Evolutionary conservation across 495 filamentous ascomycete species (phyloP), one percentile per base, ranked within the genome.

Genomic region (Cudoniella acicularis): DNA sequence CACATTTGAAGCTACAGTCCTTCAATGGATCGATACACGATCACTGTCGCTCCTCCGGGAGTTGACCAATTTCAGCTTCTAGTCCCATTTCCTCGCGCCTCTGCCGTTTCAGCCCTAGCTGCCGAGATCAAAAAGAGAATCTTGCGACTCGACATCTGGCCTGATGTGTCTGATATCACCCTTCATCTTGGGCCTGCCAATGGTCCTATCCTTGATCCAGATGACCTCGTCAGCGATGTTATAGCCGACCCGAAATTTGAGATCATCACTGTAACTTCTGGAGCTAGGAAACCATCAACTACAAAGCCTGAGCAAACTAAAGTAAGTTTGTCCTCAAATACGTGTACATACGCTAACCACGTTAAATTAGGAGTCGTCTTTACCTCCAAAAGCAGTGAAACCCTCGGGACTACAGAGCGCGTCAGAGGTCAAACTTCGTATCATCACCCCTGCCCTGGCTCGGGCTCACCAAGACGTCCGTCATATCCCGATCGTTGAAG

Each of bases 11-110:
- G n/a, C n/a, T n/a, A n/a, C n/a, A n/a, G n/a, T n/a, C n/a, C n/a
- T 22, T 20, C 56, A 36, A 70, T 69, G 49, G 61, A 63, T 53
- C 60, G 62, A 52, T 62, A 64, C 48, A 64, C 49, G 0, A 40
- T 64, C 54, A 52, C 62, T 42, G 56, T 64, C 50, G 18, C 54
- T 49, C 18, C 57, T 47, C 41, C 54, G 47, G 27, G 59, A 52
- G 40, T 52, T 49, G 48, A 57, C 54, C 25, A 54, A 61, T 27
- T 68, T 51, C 42, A 57, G 45, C 54, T 71, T 52, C 25, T 64
- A 4, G 47, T 64, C 47, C 62, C 62, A 17, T 62, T 64, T 40
- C 24, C 52, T 13, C 27, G 50, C n/a, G 48, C 51, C 49, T 62
- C 52, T 4, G 4, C 52, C 13, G 21, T 64, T 30, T 52, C 49